Evolutionary conservation across 2,329 filamentous ascomycete species (phyloP), one percentile per base, ranked within the genome.

Genomic region (Xylaria sp.): DNA sequence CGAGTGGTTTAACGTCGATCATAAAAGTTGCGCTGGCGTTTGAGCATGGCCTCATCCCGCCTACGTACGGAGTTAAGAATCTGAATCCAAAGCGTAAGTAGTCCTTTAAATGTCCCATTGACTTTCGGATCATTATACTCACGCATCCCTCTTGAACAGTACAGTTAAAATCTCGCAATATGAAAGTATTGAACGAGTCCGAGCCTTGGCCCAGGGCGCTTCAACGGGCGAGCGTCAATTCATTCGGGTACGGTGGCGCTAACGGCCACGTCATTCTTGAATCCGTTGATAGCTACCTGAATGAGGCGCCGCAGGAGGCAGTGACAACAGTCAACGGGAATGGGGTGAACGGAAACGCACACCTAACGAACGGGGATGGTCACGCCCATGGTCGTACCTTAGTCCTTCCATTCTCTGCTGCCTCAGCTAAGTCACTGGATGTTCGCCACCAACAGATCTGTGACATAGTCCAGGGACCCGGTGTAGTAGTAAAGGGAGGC

Each of bases 11-110:
- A 0, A 61, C 75, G 4, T 53, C 53, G 0, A 45, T 75, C 4
- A 64, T 75, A 3, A 75, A 75, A 56, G 68, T 69, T 8, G 34
- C 45, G 0, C n/a, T 65, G 0, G 50, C 70, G 2, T 64, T 75
- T n/a, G 57, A 74, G 19, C 27, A 71, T 8, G 65, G 57, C 6
- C 3, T 8, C 1, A 72, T 75, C 0, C 70, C 72, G 0, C 68
- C 73, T 1, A 67, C 69, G 0, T n/a, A 39, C 11, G 63, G 57
- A 5, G 30, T 57, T 0, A 34, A 70, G 5, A 54, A 59, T 3
- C 4, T 48, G 1, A 63, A 63, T 12, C 36, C 60, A 12, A 55
- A 55, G n/a, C 30, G 21, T 27, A 3, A 51, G 48, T 17, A 30
- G 19, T 17, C 24, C 24, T 27, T 4, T 27, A 27, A 27, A 27